These are phyloP conservation scores for Penicillium maclennaniae DNA, from an alignment of 495 filamentous ascomycete genomes.

Conservation along the genomic window DNA sequence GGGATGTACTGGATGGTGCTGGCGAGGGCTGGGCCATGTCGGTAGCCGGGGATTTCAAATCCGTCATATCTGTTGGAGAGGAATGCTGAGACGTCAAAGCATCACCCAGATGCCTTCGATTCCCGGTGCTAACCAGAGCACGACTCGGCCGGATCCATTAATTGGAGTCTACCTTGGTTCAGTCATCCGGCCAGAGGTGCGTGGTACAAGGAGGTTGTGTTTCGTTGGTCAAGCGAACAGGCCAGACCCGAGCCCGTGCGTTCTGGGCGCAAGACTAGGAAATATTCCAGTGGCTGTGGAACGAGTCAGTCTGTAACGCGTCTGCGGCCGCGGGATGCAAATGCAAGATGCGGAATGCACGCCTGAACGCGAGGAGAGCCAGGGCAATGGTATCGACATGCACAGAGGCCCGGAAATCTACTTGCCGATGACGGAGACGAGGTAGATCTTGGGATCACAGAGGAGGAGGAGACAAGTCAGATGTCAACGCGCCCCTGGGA, in stretches of 20 bases:
- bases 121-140: conserved; percentile 31
- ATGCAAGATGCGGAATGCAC: conserved; percentile 15
- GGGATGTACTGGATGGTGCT: conserved; percentile 47
- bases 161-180: conserved; percentile 20
- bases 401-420: conserved; percentile 18
- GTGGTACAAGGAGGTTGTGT: not conserved
- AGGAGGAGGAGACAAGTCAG: conserved; percentile 10
- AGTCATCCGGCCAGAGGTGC: conserved; percentile 13
- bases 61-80: conserved; percentile 23
- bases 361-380: conserved; percentile 13
- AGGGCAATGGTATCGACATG: conserved; percentile 17
- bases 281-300: conserved; percentile 14
- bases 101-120: conserved; percentile 17
- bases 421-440: conserved; percentile 15
- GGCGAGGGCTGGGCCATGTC: conserved; percentile 48
- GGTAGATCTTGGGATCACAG: conserved; percentile 2
- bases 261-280: not conserved
- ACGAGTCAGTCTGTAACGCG: conserved; percentile 24
- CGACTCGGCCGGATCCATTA: conserved; percentile 20
- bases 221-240: not conserved
- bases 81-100: conserved; percentile 11
- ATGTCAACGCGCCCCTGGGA: conserved; percentile 16
- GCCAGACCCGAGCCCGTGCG: not conserved
- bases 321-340: not conserved
- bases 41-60: conserved; percentile 20